These are phyloP conservation scores for Erodium texanum DNA, from an alignment of 441 rosid genomes.

Conservation along the genomic window DNA sequence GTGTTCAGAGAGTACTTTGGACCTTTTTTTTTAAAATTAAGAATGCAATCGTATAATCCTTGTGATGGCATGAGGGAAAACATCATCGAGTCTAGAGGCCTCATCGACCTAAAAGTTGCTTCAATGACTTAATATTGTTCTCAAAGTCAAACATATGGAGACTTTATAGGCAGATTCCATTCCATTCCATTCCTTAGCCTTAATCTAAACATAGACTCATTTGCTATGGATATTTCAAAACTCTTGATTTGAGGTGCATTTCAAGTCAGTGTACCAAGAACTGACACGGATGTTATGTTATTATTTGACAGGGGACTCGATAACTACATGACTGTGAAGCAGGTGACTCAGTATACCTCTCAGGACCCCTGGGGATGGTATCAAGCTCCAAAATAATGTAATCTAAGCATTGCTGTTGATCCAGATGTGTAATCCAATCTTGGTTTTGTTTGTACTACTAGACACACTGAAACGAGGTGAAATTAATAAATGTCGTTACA, in stretches of 20 bases:
- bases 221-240: too few relatives aligned
- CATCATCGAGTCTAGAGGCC: neutral
- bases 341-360: conserved; percentile 71
- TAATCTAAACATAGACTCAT: too few relatives aligned
- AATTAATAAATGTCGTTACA: neutral
- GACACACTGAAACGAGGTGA: neutral
- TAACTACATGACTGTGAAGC: conserved; percentile 81
- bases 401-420: neutral
- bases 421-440: neutral
- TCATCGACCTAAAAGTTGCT: neutral
- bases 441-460: neutral
- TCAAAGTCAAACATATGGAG: neutral
- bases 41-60: too few relatives aligned
- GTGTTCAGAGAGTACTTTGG: neutral
- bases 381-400: conserved; percentile 35
- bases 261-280: too few relatives aligned
- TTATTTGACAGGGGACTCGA: conserved; percentile 69
- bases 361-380: conserved; percentile 94
- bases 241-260: neutral
- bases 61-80: neutral
- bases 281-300: neutral
- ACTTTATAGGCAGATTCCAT: neutral
- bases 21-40: neutral
- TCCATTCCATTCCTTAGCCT: too few relatives aligned
- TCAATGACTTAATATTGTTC: neutral